These are phyloP conservation scores for Quercus wislizeni DNA, from an alignment of 306 rosid genomes.

Conservation along the genomic window DNA sequence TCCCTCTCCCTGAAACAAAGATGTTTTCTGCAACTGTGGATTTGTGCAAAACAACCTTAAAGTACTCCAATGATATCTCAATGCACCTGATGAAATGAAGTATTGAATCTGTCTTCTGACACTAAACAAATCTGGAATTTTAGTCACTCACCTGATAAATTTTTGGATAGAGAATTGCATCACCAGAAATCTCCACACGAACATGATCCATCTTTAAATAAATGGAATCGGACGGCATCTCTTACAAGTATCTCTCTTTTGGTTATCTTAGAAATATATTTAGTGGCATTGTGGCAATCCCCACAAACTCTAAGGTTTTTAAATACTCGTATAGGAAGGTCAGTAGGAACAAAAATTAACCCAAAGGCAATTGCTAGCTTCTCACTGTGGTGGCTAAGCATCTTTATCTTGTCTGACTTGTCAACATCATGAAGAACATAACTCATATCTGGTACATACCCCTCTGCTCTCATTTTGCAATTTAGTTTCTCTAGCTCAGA, in stretches of 20 bases:
- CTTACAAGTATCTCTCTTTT: slow-evolving; percentile 90
- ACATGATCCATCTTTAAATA: slow-evolving; percentile 84
- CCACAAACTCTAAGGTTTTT: slow-evolving; percentile 89
- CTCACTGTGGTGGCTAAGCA: slow-evolving; percentile 89
- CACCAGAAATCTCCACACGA: slow-evolving; percentile 96
- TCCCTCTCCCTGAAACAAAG: too few relatives aligned
- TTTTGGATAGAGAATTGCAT: not conserved
- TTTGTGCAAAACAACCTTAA: too few relatives aligned
- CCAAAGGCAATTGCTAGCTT: slow-evolving; percentile 92
- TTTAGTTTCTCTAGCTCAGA: slow-evolving; percentile 62
- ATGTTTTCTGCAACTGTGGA: too few relatives aligned
- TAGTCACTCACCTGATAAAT: not conserved
- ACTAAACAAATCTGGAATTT: too few relatives aligned
- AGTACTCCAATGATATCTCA: too few relatives aligned
- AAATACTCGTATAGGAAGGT: slow-evolving; percentile 64
- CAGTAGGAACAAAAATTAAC: slow-evolving; percentile 72
- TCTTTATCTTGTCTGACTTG: slow-evolving; percentile 69
- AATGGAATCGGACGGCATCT: slow-evolving; percentile 79
- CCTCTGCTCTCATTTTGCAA: slow-evolving; percentile 61
- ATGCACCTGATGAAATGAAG: too few relatives aligned
- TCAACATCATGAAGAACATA: slow-evolving; percentile 86
- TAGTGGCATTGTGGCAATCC: slow-evolving; percentile 93
- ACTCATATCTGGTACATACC: slow-evolving; percentile 78
- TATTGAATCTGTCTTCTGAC: too few relatives aligned
- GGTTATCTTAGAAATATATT: slow-evolving; percentile 79